These are phyloP conservation scores for Aegilops bicornis DNA, from an alignment of 176 grass and related monocot genomes.

Conservation along the genomic window DNA sequence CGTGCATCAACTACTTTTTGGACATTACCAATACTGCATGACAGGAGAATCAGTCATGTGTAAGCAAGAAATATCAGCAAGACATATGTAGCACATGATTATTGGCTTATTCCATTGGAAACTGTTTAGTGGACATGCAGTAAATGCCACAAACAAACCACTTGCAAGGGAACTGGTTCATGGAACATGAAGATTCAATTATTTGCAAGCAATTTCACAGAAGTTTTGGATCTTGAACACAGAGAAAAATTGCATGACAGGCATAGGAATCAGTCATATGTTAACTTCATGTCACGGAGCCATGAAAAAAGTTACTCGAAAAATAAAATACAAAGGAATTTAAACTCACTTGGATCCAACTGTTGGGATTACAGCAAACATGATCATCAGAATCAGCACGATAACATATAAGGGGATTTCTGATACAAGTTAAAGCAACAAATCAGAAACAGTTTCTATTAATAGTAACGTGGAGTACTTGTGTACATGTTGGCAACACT, in stretches of 20 bases:
- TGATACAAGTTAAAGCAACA: conserved; percentile 46
- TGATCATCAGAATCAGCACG: conserved; percentile 75
- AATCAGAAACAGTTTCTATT: conserved; percentile 23
- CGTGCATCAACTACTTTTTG: conserved; percentile 70
- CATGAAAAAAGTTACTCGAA: background rate
- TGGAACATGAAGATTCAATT: conserved; percentile 21
- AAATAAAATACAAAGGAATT: conserved; percentile 1
- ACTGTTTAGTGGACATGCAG: background rate
- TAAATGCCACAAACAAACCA: background rate
- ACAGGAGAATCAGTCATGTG: conserved; percentile 14
- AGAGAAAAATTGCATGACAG: conserved; percentile 19
- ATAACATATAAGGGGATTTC: conserved; percentile 77
- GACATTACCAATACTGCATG: conserved; percentile 78
- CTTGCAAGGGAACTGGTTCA: background rate
- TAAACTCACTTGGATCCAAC: conserved; percentile 86
- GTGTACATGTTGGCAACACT: background rate
- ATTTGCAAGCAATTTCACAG: background rate
- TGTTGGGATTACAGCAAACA: conserved; percentile 81
- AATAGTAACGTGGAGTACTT: background rate
- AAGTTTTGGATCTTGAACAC: conserved; percentile 35
- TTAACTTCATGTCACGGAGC: background rate
- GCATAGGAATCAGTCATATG: background rate
- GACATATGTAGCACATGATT: background rate
- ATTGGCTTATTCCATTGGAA: background rate
- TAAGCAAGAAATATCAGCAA: conserved; percentile 23